Base-by-base conservation (phyloP, 768 basidiomycete species). In the Cyathus striatus region DNA sequence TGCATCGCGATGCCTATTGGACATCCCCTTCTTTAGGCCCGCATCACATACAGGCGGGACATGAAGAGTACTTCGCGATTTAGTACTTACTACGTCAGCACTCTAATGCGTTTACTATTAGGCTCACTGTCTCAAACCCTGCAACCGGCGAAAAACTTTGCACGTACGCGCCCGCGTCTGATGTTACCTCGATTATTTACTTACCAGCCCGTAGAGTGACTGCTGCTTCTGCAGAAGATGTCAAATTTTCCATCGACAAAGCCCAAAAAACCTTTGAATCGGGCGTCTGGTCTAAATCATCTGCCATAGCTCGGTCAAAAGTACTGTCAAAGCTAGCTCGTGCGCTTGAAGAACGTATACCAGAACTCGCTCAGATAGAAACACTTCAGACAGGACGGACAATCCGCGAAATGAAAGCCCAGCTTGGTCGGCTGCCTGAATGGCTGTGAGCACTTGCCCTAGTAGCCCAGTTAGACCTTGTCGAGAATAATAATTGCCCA, bases 321-420 rank as follows among this genome's bases (percentile, higher is more conserved):
- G 73, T 84, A 14, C 70, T 91, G 5, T 71, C 78, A 3, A 74
- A 72, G 34, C 68, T 92, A 25, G 87, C 88, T 6, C 68, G 78
- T 6, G 56, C 70, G 4, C 68, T 91, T 6, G 81, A 83, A 50
- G 66, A 67, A 14, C 72, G 65, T 49, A 61, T 85, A 14, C 69
- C 76, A 0, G 72, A 80, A 20, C 56, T 90, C 10, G 85, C 86
- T 2, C 58, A 63, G 27, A 63, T 85, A 16, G 90, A 92, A 61
- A 77, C 79, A 1, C 45, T 81, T 38, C 89, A 92, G 59, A 91
- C 89, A 0, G 90, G 89, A 9, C 71, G 88, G 42, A 68, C 86
- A n/a, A 81, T 90, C 36, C 72, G 86, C 10, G 90, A 93, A 62
- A 90, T 93, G 88, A 77, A 69, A 16, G 79, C 79, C 0, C 90